Evolutionary conservation across 179 eudicot genomes (phyloP).

Genomic region (Spergularia azorica): DNA sequence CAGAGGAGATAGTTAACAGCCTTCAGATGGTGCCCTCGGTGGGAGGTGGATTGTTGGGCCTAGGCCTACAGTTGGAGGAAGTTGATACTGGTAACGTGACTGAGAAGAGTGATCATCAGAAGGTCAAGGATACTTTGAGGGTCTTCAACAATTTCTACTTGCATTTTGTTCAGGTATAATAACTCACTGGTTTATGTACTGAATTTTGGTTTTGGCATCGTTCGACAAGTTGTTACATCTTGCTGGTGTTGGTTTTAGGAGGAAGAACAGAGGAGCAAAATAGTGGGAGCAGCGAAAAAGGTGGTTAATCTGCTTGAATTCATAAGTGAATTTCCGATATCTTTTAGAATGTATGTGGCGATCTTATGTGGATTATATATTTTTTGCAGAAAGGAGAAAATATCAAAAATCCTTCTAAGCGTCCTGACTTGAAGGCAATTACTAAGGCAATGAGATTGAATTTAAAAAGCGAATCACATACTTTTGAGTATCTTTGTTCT

Average conservation of each 20-base stretch:
- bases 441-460: conserved; percentile 41
- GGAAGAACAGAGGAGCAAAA: conserved; percentile 54
- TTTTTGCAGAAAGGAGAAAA: conserved; percentile 30
- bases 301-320: background rate
- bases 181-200: no score
- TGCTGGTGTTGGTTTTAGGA: conserved; percentile 35
- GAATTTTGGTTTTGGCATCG: background rate
- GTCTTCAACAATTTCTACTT: conserved; percentile 50
- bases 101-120: conserved; percentile 44
- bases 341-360: background rate
- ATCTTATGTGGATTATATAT: background rate
- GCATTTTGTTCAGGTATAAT: conserved; percentile 58
- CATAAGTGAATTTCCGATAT: background rate
- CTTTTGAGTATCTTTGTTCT: background rate
- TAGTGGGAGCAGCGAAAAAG: conserved; percentile 29
- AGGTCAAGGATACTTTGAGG: conserved; percentile 51
- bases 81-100: conserved; percentile 19
- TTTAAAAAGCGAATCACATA: no score
- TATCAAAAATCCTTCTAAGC: conserved; percentile 39
- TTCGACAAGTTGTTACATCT: background rate
- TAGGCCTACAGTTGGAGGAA: conserved; percentile 30
- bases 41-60: conserved; percentile 26
- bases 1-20: conserved; percentile 4
- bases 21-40: background rate
- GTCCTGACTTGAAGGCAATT: conserved; percentile 83